Base-by-base conservation (phyloP, 257 asterid species). In the Solanum boliviense region DNA sequence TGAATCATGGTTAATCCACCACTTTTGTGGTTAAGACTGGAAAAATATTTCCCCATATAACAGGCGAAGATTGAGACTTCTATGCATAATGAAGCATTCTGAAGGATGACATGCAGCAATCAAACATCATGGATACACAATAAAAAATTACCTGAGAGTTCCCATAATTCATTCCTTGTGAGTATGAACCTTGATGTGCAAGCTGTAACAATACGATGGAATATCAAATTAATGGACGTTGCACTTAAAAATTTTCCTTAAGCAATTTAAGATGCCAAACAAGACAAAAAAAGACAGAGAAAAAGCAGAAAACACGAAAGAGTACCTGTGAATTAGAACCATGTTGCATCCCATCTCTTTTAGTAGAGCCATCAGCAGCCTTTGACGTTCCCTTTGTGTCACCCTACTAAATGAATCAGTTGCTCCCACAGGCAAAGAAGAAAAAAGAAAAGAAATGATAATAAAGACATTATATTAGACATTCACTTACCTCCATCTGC, bases 401-500 rank as follows among this genome's bases (percentile, higher is more conserved):
- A 89, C 98, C 99, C 99, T 96, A 91, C 36, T 16, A 85, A 87
- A 83, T 65, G 79, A 70, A 89, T 81, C 23, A 38, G 78, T 44
- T 60, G 76, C 87, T 25, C 83, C 86, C 76, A 25, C 44, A 7
- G 27, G 52, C 82, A 56, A 13, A 29, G 31, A 88, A 34, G n/a
- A 70, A 16, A 9, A 44, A 36, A 58, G 38, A 25, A 91, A 23
- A 73, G 52, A 25, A 91, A 23, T 68, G 60, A n/a, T 44, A 29
- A 38, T 20, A 20, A 38, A 9, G 46, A 20, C 18, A 84, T 86
- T 39, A 73, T n/a, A 41, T n/a, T 13, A 73, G 20, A 82, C 32
- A 87, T 76, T 83, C 88, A 83, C 91, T 91, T 88, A 96, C 98
- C 98, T 96, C 99, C 93, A 94, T 91, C 99, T 96, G 95, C 92